These are phyloP conservation scores for Ogataea haglerorum DNA, from an alignment of 805 yeast genomes.

Conservation along the genomic window DNA sequence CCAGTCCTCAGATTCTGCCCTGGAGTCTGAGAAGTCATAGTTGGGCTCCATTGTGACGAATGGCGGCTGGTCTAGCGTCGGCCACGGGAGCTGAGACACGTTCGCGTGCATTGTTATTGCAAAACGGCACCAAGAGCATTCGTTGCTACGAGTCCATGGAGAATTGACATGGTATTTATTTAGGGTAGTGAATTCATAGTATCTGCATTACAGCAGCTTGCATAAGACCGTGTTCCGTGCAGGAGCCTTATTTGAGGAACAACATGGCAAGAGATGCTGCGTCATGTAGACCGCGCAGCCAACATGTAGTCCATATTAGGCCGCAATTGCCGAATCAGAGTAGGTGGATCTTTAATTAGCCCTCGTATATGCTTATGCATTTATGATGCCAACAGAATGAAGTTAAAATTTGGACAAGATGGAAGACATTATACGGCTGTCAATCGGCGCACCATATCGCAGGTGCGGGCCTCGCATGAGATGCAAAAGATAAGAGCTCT, in stretches of 20 bases:
- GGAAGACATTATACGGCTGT: too few species aligned
- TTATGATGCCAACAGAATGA: too few species aligned
- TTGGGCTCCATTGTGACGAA: neutral
- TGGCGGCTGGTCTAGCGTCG: neutral
- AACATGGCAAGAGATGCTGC: slow-evolving; percentile 21
- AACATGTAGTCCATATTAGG: too few species aligned
- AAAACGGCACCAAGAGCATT: too few species aligned
- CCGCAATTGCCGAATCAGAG: too few species aligned
- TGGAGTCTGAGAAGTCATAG: neutral
- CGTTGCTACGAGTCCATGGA: too few species aligned
- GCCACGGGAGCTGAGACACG: neutral
- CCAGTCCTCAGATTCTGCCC: neutral
- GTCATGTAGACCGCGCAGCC: neutral
- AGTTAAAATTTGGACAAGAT: too few species aligned
- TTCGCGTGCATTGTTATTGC: neutral
- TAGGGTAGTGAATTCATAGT: neutral
- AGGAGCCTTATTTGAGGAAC: neutral
- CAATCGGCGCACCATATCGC: too few species aligned
- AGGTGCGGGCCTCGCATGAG: too few species aligned
- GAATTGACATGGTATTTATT: neutral
- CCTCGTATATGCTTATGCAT: too few species aligned
- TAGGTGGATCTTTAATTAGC: too few species aligned
- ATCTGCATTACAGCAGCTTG: neutral
- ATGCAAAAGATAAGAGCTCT: too few species aligned
- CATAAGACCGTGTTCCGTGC: neutral